phyloP scores from a whole-genome alignment of 2,329 filamentous ascomycete species.

The Fusarium nelsonii region DNA sequence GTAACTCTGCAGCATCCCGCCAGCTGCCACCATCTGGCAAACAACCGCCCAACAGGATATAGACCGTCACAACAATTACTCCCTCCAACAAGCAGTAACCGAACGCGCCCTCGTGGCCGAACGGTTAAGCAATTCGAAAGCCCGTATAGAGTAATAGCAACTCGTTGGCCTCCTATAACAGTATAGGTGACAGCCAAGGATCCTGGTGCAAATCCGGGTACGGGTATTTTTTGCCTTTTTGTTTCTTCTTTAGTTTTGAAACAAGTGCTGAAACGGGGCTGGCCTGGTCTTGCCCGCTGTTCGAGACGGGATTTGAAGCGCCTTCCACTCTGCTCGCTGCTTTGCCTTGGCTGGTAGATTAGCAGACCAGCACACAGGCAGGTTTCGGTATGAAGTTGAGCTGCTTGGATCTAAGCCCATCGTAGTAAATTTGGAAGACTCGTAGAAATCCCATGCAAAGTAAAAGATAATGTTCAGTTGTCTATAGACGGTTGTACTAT shows the following conservation, averaged over 20 bases:
- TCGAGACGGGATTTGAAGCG: conserved; percentile 6
- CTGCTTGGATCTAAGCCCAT: neutral
- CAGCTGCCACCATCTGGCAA: conserved; percentile 33
- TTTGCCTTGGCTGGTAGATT: neutral
- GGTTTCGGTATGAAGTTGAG: neutral
- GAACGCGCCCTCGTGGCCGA: conserved; percentile 34
- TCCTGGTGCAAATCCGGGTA: conserved; percentile 55
- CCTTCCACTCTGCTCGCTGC: neutral
- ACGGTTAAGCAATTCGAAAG: conserved; percentile 38
- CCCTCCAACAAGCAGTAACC: conserved; percentile 29
- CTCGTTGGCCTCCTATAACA: conserved; percentile 54
- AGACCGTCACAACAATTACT: conserved; percentile 14
- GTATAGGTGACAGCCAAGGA: conserved; percentile 52
- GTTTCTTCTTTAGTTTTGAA: neutral
- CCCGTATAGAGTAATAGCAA: conserved; percentile 55
- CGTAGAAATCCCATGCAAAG: neutral
- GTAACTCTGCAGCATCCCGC: conserved; percentile 28
- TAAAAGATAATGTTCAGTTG: conserved; percentile 1
- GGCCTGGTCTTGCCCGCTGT: neutral
- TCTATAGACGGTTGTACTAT: conserved; percentile 1
- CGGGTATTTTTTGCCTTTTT: conserved; percentile 42
- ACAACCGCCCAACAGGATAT: conserved; percentile 26
- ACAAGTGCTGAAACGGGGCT: too few species aligned
- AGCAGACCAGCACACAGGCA: neutral
- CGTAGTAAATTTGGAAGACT: neutral